Percentiles rank a stretch among this genome's conserved stretches.
Evolutionary conservation across 1,284 basidiomycete genomes (phyloP).

Genomic region (Ceratorhiza oryzae-sativae): DNA sequence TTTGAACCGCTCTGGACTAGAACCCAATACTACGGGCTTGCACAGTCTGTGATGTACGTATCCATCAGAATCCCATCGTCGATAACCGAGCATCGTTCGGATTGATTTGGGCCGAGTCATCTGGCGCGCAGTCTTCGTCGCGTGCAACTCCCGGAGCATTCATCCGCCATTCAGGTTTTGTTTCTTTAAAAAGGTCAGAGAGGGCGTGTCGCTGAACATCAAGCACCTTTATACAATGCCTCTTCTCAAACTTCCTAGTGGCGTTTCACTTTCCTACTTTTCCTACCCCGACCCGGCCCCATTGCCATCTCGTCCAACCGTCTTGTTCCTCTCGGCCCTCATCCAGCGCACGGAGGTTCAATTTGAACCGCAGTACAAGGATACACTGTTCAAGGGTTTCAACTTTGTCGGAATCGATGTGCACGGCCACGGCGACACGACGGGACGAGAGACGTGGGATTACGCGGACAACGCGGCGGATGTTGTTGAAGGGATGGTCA

Average conservation of each 20-base stretch:
- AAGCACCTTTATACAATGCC: conserved; percentile 2
- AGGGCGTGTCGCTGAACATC: too few relatives aligned
- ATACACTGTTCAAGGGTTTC: conserved; percentile 10
- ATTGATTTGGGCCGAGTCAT: conserved; percentile 3
- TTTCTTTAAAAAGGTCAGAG: too few relatives aligned
- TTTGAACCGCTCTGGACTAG: too few relatives aligned
- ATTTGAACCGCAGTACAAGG: conserved; percentile 3
- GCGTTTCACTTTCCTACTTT: conserved; percentile 24
- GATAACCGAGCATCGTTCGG: too few relatives aligned
- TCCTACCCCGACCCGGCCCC: conserved; percentile 6
- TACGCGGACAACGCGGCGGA: conserved; percentile 23
- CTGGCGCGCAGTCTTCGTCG: neutral
- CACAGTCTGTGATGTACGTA: too few relatives aligned
- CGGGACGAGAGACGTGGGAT: conserved; percentile 16
- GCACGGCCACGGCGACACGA: conserved; percentile 31
- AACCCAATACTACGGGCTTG: too few relatives aligned
- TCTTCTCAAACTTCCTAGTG: conserved; percentile 1
- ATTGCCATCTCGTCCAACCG: conserved; percentile 9
- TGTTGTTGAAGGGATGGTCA: conserved; percentile 13
- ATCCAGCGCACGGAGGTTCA: conserved; percentile 18
- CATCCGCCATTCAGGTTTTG: too few relatives aligned
- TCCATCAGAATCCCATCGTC: too few relatives aligned
- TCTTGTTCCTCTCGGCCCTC: neutral
- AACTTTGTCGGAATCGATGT: conserved; percentile 27
- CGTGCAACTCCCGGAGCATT: too few relatives aligned